Percentiles rank a stretch among this genome's conserved stretches.
Evolutionary conservation across 805 yeast species (phyloP).

Genomic region (Candida ulmi): DNA sequence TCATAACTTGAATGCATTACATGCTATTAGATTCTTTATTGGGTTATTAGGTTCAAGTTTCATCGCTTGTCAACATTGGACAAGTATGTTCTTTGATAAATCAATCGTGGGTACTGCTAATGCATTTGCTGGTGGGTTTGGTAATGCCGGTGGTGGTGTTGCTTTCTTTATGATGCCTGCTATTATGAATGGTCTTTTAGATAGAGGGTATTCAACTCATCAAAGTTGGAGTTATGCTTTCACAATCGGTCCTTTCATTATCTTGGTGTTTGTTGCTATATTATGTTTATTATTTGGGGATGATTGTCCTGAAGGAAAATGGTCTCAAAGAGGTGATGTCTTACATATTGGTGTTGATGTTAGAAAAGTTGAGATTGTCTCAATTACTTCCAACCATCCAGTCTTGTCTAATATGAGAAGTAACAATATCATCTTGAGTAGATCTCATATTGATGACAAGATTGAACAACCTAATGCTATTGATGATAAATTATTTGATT

Average conservation of each 20-base stretch:
- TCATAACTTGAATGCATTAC: conserved; percentile 20
- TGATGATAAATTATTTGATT: conserved; percentile 4
- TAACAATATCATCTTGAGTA: not conserved
- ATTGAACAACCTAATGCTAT: conserved; percentile 1
- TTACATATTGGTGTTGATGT: conserved; percentile 23
- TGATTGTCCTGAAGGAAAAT: conserved; percentile 32
- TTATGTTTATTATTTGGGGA: conserved; percentile 22
- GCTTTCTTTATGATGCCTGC: conserved; percentile 30
- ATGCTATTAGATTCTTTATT: conserved; percentile 30
- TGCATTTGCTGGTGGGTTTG: conserved; percentile 28
- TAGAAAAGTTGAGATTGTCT: conserved; percentile 17
- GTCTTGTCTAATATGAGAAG: conserved; percentile 3
- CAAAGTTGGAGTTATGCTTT: conserved; percentile 25
- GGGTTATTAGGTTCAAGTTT: conserved; percentile 34
- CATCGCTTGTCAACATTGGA: conserved; percentile 26
- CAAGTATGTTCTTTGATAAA: conserved; percentile 25
- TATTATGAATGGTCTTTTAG: conserved; percentile 12
- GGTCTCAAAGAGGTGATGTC: conserved; percentile 26
- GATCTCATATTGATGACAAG: conserved; percentile 4
- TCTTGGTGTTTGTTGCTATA: conserved; percentile 24
- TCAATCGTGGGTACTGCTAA: conserved; percentile 27
- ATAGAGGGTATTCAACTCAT: conserved; percentile 19
- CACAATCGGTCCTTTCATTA: conserved; percentile 27
- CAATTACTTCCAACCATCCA: conserved; percentile 14
- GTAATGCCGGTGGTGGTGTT: conserved; percentile 29